Conservation (phyloP, 768 basidiomycete species). For the Mrakia frigida region DNA sequence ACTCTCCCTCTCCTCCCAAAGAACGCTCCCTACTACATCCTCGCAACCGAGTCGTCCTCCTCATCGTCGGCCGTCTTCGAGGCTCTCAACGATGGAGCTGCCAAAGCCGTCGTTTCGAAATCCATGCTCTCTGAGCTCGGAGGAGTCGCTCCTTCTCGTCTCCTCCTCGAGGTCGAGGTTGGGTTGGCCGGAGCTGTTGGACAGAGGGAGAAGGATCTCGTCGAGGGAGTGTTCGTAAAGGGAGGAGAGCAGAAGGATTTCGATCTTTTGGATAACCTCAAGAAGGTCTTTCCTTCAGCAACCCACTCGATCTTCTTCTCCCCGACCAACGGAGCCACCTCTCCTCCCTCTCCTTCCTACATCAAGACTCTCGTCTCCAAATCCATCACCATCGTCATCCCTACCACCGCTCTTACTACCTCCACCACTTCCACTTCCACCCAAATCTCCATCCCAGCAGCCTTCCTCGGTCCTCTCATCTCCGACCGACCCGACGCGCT, state of each 20-base stretch:
- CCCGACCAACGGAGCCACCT: slow-evolving; percentile 43
- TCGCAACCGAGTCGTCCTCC: slow-evolving; percentile 52
- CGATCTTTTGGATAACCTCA: slow-evolving; percentile 51
- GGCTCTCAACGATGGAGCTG: slow-evolving; percentile 70
- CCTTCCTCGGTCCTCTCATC: slow-evolving; percentile 72
- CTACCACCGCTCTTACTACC: slow-evolving; percentile 64
- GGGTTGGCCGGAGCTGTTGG: slow-evolving; percentile 68
- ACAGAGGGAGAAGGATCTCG: slow-evolving; percentile 64
- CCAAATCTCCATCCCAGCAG: slow-evolving; percentile 72
- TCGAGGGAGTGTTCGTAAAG: slow-evolving; percentile 76
- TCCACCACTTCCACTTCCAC: slow-evolving; percentile 46
- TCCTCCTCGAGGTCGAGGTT: slow-evolving; percentile 71
- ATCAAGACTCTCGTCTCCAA: slow-evolving; percentile 56
- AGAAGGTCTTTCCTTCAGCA: slow-evolving; percentile 30
- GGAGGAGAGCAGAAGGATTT: slow-evolving; percentile 34
- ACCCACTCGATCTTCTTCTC: slow-evolving; percentile 38
- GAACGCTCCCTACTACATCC: slow-evolving; percentile 50
- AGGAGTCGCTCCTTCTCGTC: slow-evolving; percentile 64
- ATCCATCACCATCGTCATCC: slow-evolving; percentile 65
- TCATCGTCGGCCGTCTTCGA: slow-evolving; percentile 51
- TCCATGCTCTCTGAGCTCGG: slow-evolving; percentile 43
- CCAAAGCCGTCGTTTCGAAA: slow-evolving; percentile 70
- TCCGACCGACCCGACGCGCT: slow-evolving; percentile 89
- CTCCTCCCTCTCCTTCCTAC: slow-evolving; percentile 55
- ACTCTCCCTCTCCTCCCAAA: slow-evolving; percentile 38